Evolutionary conservation across 164 flowering plant species (phyloP).

Genomic region (Euptelea pleiosperma): DNA sequence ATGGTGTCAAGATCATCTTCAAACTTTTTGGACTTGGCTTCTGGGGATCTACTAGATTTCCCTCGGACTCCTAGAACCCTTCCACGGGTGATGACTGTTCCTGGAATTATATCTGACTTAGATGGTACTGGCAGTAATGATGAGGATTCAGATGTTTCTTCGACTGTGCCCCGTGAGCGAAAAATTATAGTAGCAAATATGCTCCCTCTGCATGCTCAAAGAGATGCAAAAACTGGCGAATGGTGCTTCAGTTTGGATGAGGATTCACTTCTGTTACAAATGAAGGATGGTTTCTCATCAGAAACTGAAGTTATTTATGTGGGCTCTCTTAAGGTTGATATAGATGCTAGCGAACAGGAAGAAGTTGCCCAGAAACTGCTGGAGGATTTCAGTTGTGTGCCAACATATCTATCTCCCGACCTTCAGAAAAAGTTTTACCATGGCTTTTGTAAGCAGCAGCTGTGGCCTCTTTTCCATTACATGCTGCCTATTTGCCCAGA

Average conservation of each 20-base stretch:
- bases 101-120: slow-evolving; percentile 66
- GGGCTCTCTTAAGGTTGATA: slow-evolving; percentile 72
- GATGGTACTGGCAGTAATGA: slow-evolving; percentile 40
- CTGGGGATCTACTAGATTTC: slow-evolving; percentile 51
- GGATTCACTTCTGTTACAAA: slow-evolving; percentile 59
- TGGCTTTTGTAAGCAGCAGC: slow-evolving; percentile 74
- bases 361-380: slow-evolving; percentile 63
- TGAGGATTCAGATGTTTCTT: slow-evolving; percentile 42
- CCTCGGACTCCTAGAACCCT: slow-evolving; percentile 55
- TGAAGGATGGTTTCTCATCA: slow-evolving; percentile 72
- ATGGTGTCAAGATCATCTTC: slow-evolving; percentile 67
- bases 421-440: slow-evolving; percentile 61
- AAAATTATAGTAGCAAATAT: slow-evolving; percentile 75
- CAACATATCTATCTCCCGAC: slow-evolving; percentile 69
- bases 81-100: slow-evolving; percentile 64
- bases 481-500: slow-evolving; percentile 87
- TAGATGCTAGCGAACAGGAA: slow-evolving; percentile 72
- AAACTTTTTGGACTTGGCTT: slow-evolving; percentile 56
- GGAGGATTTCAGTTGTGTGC: slow-evolving; percentile 68
- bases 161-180: slow-evolving; percentile 35
- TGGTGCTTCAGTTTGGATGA: slow-evolving; percentile 73
- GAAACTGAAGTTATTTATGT: slow-evolving; percentile 72
- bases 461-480: slow-evolving; percentile 90
- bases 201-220: slow-evolving; percentile 63
- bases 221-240: slow-evolving; percentile 40